Conservation (phyloP, 257 asterid species). For the Lantana camara region DNA sequence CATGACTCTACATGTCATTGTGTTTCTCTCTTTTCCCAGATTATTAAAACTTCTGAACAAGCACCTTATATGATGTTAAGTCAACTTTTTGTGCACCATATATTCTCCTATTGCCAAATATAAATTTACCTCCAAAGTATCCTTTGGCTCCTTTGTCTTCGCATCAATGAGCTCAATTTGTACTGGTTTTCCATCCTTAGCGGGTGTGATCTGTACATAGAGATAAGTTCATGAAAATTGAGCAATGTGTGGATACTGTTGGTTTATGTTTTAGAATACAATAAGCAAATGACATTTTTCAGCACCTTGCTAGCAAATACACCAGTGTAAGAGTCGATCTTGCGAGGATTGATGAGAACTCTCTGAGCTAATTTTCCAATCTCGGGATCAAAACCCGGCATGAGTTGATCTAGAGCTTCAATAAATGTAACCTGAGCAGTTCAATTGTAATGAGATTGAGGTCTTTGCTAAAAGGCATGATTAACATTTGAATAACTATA, state of each 20-base stretch:
- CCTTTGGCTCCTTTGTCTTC: slow-evolving; percentile 93
- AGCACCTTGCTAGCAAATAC: slow-evolving; percentile 96
- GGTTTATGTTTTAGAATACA: slow-evolving; percentile 4
- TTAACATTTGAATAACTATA: neutral
- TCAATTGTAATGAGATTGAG: slow-evolving; percentile 37
- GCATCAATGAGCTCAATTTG: slow-evolving; percentile 96
- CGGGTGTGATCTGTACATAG: slow-evolving; percentile 81
- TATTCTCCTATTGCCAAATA: slow-evolving; percentile 21
- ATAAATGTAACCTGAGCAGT: slow-evolving; percentile 79
- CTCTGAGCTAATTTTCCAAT: slow-evolving; percentile 91
- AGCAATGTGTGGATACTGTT: neutral
- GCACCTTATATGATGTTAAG: slow-evolving; percentile 1
- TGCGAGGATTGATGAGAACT: slow-evolving; percentile 84
- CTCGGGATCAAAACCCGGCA: slow-evolving; percentile 98
- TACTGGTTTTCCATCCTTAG: slow-evolving; percentile 96
- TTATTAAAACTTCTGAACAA: neutral
- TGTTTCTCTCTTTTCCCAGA: slow-evolving; percentile 19
- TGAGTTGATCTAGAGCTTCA: slow-evolving; percentile 92
- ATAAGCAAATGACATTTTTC: slow-evolving; percentile 21
- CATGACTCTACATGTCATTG: slow-evolving; percentile 12
- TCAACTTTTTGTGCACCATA: slow-evolving; percentile 27
- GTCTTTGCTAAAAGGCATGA: slow-evolving; percentile 15
- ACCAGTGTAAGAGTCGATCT: slow-evolving; percentile 82
- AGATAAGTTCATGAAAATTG: slow-evolving; percentile 13
- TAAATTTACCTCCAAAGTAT: slow-evolving; percentile 69